Base-by-base conservation (phyloP, 2,329 filamentous ascomycete species). In the Cladosporium phlei region DNA sequence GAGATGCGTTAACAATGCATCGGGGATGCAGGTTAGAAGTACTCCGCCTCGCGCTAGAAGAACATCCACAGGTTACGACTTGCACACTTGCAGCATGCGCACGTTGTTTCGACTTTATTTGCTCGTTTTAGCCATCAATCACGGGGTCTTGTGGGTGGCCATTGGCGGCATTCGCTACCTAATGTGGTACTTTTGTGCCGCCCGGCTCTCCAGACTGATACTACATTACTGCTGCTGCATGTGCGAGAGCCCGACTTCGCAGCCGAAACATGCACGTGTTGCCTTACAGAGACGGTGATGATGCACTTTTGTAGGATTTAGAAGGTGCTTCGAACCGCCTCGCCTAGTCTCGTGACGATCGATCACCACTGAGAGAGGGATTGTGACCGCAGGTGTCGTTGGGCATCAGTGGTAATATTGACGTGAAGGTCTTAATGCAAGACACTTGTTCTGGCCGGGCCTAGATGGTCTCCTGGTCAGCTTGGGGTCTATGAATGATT, bases 31-130 rank as follows among this genome's bases (percentile, higher is more conserved):
- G 19, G 38, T 20, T 30, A 12, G 29, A 24, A 43, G 39, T 29
- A 43, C 39, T 43, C 20, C 39, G 39, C 39, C 28, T 43, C 29
- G 29, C 39, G 29, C 39, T 43, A 43, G 37, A 25, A 17, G 11
- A 16, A 16, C n/a, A n/a, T n/a, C n/a, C n/a, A n/a, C n/a, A n/a
- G n/a, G n/a, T n/a, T n/a, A n/a, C n/a, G n/a, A n/a, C n/a, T 12
- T 19, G 9, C 29, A 14, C 21, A 27, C 17, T 30, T 30, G 19
- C 38, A 40, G 28, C n/a, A n/a, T 30, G 10, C 37, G 25, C 19
- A 20, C 17, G 38, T 40, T 27, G 38, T 43, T 43, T 24, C 28
- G 17, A 25, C 28, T 32, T 29, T 43, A 43, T 43, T 43, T 43
- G 39, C 29, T 33, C 39, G 29, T 33, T 24, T 25, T 11, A n/a